phyloP scores from a whole-genome alignment of 257 asterid genomes.

The Nicotiana noctiflora region DNA sequence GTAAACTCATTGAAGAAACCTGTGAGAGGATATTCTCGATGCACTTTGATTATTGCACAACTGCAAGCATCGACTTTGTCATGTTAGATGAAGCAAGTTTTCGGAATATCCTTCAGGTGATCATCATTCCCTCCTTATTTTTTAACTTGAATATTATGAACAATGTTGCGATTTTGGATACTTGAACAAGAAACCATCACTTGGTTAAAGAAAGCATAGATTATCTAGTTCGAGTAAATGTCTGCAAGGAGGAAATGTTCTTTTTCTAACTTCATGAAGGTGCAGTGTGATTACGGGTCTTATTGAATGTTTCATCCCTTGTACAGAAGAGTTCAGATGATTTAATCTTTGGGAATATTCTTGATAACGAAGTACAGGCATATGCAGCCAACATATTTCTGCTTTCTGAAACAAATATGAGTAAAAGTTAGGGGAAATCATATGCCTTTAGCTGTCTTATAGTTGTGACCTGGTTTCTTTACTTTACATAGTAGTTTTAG shows the following conservation, averaged over 20 bases:
- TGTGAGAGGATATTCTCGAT: constrained; percentile 79
- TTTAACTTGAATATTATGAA: background rate
- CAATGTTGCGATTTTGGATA: background rate
- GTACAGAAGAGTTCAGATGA: background rate
- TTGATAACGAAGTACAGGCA: background rate
- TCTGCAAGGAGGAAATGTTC: background rate
- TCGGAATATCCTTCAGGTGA: constrained; percentile 80
- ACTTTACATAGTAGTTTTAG: too few species aligned
- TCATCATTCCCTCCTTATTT: background rate
- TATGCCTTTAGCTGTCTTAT: too few species aligned
- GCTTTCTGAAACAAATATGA: too few species aligned
- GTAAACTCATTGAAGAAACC: constrained; percentile 88
- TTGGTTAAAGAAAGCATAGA: background rate
- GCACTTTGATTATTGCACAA: constrained; percentile 93
- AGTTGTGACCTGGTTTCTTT: too few species aligned
- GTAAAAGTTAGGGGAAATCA: too few species aligned
- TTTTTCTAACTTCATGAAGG: background rate
- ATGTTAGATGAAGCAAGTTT: constrained; percentile 74
- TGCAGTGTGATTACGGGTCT: background rate
- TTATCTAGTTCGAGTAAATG: background rate
- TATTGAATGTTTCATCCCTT: background rate
- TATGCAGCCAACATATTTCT: too few species aligned
- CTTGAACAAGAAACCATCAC: background rate
- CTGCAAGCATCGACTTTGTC: constrained; percentile 82
- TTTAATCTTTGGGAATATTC: background rate